Base-by-base conservation (phyloP, 495 filamentous ascomycete genomes). In the Talaromyces liani region DNA sequence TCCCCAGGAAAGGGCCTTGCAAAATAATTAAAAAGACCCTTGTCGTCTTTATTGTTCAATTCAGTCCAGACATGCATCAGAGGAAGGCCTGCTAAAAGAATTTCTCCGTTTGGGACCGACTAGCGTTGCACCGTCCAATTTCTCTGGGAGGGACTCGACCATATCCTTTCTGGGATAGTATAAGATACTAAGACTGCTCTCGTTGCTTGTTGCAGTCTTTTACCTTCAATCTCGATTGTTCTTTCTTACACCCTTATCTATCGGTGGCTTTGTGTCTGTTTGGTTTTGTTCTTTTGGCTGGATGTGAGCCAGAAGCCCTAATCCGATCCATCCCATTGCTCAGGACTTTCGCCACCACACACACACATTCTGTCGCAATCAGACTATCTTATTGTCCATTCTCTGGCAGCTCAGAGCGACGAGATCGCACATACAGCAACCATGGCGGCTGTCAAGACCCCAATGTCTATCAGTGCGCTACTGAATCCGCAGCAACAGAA, bases 381-480 rank as follows among this genome's bases (percentile, higher is more conserved):
- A 49, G 45, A 22, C n/a, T 18, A 49, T 20, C 6, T 8, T 49
- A n/a, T 4, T 49, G n/a, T 49, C 45, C 45, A 22, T 49, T 20
- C 4, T 20, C 45, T 22, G 45, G 45, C n/a, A 49, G 18, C 18
- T 20, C 8, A 49, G 18, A 18, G 16, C 41, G 41, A 49, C 22
- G 6, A 36, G 39, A 31, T 20, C n/a, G 8, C 16, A 45, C 4
- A 24, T 31, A 31, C 29, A n/a, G 25, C 25, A 33, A 54, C 22
- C 60, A 62, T 62, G 60, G n/a, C 45, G 60, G 45, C 60, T 18
- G 60, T 49, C 2, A 62, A 33, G 20, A 62, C 60, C n/a, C 60
- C 60, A 54, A 62, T 62, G 60, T 62, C 60, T 33, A 62, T 62
- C 29, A 62, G 60, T 49, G 60, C 60, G 41, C 25, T 62, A 10